These are phyloP conservation scores for Royoungia palumana DNA, from an alignment of 768 basidiomycete genomes.

Conservation along the genomic window DNA sequence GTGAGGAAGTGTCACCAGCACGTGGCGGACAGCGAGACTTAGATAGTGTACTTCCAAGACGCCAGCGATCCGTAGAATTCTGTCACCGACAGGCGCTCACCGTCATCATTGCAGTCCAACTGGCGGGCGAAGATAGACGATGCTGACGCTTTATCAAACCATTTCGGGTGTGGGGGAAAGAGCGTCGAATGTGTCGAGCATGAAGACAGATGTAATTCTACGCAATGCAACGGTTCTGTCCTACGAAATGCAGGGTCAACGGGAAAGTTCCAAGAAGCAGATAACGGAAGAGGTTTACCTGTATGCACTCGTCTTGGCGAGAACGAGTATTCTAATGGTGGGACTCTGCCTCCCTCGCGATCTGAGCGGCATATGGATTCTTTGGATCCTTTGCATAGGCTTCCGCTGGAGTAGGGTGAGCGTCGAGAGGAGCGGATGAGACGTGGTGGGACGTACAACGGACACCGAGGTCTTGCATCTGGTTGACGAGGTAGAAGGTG, in stretches of 20 bases:
- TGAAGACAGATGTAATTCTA: conserved; percentile 17
- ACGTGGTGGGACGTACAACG: conserved; percentile 52
- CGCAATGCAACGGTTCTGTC: conserved; percentile 14
- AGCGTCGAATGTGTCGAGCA: conserved; percentile 1
- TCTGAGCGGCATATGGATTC: conserved; percentile 78
- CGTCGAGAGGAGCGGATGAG: neutral
- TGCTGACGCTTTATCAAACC: no score
- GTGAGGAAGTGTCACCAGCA: neutral
- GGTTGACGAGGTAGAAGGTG: conserved; percentile 64
- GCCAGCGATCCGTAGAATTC: no score
- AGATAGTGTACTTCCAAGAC: neutral
- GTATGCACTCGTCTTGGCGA: no score
- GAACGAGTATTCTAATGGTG: conserved; percentile 31
- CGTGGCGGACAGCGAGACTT: neutral
- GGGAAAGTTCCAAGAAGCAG: neutral
- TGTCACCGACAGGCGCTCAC: neutral
- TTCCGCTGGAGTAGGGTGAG: conserved; percentile 44
- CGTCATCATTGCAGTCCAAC: no score
- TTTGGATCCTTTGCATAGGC: conserved; percentile 70
- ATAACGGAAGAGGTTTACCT: neutral
- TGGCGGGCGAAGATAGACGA: no score
- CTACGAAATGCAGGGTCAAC: neutral
- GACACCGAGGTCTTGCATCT: conserved; percentile 65
- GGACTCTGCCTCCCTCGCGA: conserved; percentile 60
- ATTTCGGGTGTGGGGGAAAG: neutral